Evolutionary conservation across 768 basidiomycete species (phyloP).

Genomic region (Suillus americanus): DNA sequence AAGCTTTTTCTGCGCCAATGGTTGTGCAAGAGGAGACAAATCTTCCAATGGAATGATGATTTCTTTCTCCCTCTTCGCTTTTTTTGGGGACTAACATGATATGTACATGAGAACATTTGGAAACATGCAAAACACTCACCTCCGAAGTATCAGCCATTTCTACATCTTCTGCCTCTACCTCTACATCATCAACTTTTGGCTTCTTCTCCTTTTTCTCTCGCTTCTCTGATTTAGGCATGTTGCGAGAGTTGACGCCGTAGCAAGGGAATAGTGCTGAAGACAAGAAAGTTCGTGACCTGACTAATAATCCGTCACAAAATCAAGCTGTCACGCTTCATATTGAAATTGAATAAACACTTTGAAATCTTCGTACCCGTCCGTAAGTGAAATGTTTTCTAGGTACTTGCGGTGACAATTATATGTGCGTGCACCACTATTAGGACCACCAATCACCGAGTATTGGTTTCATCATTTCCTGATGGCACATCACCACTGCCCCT

Average conservation of each 20-base stretch:
- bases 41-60: conserved; percentile 72
- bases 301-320: not conserved
- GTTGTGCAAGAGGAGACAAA: conserved; percentile 91
- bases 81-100: conserved; percentile 46
- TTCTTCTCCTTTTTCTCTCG: conserved; percentile 77
- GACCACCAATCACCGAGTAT: not conserved
- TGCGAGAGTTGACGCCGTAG: conserved; percentile 4
- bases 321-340: conserved; percentile 1
- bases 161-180: conserved; percentile 42
- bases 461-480: conserved; percentile 35
- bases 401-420: not conserved
- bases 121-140: conserved; percentile 18
- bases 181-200: conserved; percentile 44
- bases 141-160: conserved; percentile 41
- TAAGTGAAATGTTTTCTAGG: not conserved
- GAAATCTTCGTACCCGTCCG: not conserved
- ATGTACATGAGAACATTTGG: conserved; percentile 7
- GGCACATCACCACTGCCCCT: conserved; percentile 42
- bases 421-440: not conserved
- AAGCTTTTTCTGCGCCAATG: conserved; percentile 91
- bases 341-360: not conserved
- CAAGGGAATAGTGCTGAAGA: not conserved
- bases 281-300: not conserved
- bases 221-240: conserved; percentile 72
- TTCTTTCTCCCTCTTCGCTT: conserved; percentile 64